These are phyloP conservation scores for Galium porrigens DNA, from an alignment of 305 asterid genomes.

Conservation along the genomic window DNA sequence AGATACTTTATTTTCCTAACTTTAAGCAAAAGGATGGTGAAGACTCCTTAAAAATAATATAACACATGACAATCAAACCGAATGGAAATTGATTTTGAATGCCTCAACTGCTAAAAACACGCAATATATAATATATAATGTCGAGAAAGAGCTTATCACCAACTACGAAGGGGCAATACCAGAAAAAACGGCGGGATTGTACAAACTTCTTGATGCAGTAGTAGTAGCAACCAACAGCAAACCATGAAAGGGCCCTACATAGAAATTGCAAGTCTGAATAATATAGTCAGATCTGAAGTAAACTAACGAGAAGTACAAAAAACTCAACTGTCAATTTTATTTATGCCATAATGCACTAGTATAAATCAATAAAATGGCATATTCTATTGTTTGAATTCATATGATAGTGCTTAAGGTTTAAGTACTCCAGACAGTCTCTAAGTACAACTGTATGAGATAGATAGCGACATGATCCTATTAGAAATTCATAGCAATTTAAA, in stretches of 20 bases:
- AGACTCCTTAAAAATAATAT: neutral
- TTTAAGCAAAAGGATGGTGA: neutral
- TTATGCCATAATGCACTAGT: neutral
- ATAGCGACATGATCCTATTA: neutral
- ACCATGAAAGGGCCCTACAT: constrained; percentile 91
- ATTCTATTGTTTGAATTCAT: neutral
- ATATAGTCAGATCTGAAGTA: constrained; percentile 19
- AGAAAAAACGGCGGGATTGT: constrained; percentile 86
- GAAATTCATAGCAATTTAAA: neutral
- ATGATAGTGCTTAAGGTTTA: neutral
- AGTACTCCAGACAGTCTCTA: neutral
- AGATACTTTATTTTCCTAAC: neutral
- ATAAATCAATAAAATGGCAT: neutral
- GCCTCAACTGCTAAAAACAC: neutral
- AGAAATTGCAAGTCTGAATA: constrained; percentile 16
- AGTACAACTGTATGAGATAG: neutral
- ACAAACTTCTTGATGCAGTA: constrained; percentile 81
- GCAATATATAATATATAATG: neutral
- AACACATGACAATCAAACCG: neutral
- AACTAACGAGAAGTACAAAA: neutral
- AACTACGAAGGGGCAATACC: constrained; percentile 33
- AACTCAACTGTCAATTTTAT: neutral
- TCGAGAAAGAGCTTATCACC: neutral
- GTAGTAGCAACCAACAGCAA: constrained; percentile 97
- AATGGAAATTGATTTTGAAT: neutral